Evolutionary conservation across 208 protist genomes (phyloP).

Genomic region (Trypanosoma theileri): DNA sequence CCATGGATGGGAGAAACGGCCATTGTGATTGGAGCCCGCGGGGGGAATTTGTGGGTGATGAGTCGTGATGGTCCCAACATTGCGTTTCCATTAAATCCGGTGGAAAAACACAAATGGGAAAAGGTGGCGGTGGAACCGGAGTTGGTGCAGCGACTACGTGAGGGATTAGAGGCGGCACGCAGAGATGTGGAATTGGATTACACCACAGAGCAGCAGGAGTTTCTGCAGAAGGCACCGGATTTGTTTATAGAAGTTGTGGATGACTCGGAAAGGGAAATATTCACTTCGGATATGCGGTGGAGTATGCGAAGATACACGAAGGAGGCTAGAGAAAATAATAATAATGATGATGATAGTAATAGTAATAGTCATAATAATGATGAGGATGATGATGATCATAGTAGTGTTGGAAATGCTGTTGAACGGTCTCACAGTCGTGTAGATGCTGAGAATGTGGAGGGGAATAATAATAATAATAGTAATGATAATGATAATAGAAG

Average conservation of each 20-base stretch:
- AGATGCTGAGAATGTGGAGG: neutral
- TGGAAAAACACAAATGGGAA: conserved; percentile 24
- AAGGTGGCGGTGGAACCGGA: conserved; percentile 1
- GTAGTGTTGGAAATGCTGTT: no score
- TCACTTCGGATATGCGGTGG: no score
- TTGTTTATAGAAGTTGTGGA: conserved; percentile 55
- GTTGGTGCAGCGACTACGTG: conserved; percentile 31
- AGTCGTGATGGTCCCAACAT: conserved; percentile 29
- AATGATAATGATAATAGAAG: neutral
- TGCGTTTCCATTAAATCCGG: conserved; percentile 12
- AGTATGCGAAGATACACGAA: no score
- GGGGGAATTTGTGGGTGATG: conserved; percentile 59
- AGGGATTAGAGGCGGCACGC: conserved; percentile 24
- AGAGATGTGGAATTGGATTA: conserved; percentile 48
- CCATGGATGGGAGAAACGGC: conserved; percentile 29
- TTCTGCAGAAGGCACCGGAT: conserved; percentile 82
- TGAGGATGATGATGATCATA: no score
- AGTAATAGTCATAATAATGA: no score
- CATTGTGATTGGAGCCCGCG: conserved; percentile 64
- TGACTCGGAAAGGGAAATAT: conserved; percentile 2
- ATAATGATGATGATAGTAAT: neutral
- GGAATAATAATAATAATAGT: neutral
- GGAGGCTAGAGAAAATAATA: neutral
- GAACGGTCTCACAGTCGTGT: neutral
- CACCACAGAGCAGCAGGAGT: conserved; percentile 55